Evolutionary conservation across 495 filamentous ascomycete species (phyloP).

Genomic region (Melanomma pulvis-pyrius): DNA sequence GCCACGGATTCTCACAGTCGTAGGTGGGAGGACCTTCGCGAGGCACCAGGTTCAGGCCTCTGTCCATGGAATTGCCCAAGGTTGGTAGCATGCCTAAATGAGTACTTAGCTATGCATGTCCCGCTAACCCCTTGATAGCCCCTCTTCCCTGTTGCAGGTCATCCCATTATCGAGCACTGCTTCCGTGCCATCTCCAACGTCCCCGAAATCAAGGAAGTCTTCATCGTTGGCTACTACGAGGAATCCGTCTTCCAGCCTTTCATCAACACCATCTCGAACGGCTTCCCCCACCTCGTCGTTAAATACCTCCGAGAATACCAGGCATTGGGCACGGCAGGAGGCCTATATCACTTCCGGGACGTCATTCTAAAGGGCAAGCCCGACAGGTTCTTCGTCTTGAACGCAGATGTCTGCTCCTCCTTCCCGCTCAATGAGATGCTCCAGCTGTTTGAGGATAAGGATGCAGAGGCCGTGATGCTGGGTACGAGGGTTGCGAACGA

Average conservation of each 20-base stretch:
- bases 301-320: conserved; percentile 98
- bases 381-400: conserved; percentile 94
- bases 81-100: conserved; percentile 50
- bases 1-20: conserved; percentile 34
- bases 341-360: conserved; percentile 99
- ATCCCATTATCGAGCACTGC: conserved; percentile 98
- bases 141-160: conserved; percentile 96
- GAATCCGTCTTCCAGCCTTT: conserved; percentile 96
- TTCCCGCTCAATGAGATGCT: conserved; percentile 97
- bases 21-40: conserved; percentile 92
- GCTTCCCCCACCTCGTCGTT: conserved; percentile 88
- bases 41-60: conserved; percentile 93
- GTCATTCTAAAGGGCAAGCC: conserved; percentile 95
- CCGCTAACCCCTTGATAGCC: conserved; percentile 60
- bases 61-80: conserved; percentile 97
- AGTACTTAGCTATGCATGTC: neutral
- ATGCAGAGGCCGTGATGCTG: conserved; percentile 96
- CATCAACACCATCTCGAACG: conserved; percentile 83
- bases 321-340: conserved; percentile 91
- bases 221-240: conserved; percentile 98
- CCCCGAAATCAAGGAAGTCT: conserved; percentile 90
- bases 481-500: conserved; percentile 92
- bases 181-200: conserved; percentile 90
- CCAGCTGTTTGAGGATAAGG: conserved; percentile 87
- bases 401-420: conserved; percentile 98